phyloP scores from a whole-genome alignment of 2,329 filamentous ascomycete genomes.

The Leptosphaerulina australis region DNA sequence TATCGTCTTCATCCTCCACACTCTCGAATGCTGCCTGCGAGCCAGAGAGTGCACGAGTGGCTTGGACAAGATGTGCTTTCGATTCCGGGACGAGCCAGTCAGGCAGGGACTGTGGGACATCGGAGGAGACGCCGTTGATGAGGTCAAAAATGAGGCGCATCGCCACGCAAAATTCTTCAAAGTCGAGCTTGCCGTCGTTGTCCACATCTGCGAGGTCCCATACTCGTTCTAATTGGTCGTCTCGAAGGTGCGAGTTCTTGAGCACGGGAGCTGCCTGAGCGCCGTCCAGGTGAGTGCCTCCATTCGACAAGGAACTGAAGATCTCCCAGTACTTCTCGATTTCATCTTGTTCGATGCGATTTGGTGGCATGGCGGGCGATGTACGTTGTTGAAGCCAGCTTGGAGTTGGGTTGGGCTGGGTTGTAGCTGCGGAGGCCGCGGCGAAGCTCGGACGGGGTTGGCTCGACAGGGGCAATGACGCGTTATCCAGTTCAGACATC shows the following conservation, averaged over 20 bases:
- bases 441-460: constrained; percentile 1
- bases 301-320: constrained; percentile 70
- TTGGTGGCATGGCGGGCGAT: constrained; percentile 47
- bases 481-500: neutral
- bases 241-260: constrained; percentile 73
- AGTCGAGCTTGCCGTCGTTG: constrained; percentile 95
- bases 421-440: constrained; percentile 7
- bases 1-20: constrained; percentile 78
- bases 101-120: constrained; percentile 84
- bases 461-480: constrained; percentile 11
- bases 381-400: neutral
- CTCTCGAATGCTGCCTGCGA: constrained; percentile 83
- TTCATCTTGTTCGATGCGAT: constrained; percentile 73
- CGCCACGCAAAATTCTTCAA: constrained; percentile 98
- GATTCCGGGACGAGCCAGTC: constrained; percentile 98
- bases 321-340: constrained; percentile 83
- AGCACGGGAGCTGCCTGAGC: constrained; percentile 72
- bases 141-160: constrained; percentile 98
- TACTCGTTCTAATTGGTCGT: constrained; percentile 90
- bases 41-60: constrained; percentile 65
- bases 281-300: constrained; percentile 69
- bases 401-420: neutral
- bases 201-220: constrained; percentile 98
- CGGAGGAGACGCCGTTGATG: constrained; percentile 83
- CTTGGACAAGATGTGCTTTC: constrained; percentile 52